These are phyloP conservation scores for Psilocybe subaeruginosa DNA, from an alignment of 768 basidiomycete species.

Conservation along the genomic window DNA sequence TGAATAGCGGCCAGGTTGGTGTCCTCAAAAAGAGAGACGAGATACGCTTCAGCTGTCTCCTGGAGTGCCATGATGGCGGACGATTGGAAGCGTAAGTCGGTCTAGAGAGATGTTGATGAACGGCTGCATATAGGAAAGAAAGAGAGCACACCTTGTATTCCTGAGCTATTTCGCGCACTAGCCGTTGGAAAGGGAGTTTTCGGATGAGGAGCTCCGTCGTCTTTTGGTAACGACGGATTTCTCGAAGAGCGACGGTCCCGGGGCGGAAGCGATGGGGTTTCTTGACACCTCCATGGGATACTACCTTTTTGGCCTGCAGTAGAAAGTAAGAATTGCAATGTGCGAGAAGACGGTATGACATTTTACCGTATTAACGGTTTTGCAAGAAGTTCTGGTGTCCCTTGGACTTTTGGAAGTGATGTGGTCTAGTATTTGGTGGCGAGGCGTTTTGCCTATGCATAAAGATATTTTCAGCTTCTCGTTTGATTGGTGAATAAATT, in stretches of 20 bases:
- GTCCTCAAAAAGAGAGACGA: constrained; percentile 76
- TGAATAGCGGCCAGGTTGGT: constrained; percentile 86
- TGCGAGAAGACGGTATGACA: background rate
- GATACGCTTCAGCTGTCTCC: constrained; percentile 80
- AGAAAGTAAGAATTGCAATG: background rate
- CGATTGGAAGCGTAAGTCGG: constrained; percentile 75
- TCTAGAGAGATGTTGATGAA: constrained; percentile 48
- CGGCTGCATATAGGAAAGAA: constrained; percentile 35
- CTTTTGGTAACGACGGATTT: constrained; percentile 25
- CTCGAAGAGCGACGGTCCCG: constrained; percentile 23
- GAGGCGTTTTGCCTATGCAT: constrained; percentile 51
- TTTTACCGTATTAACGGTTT: background rate
- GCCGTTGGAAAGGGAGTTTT: constrained; percentile 26
- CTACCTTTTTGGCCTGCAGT: background rate
- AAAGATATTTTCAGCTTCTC: constrained; percentile 10
- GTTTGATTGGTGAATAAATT: background rate
- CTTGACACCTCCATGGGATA: constrained; percentile 42
- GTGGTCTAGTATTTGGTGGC: constrained; percentile 45
- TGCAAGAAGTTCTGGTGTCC: background rate
- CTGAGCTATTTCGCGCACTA: constrained; percentile 27
- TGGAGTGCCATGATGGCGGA: constrained; percentile 81
- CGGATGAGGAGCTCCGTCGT: constrained; percentile 23
- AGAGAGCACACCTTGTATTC: constrained; percentile 18
- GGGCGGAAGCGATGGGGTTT: constrained; percentile 42
- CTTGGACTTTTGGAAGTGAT: background rate